A percentile compares a stretch with the other conserved stretches of the same genome.
Evolutionary conservation across 2,329 filamentous ascomycete genomes (phyloP).

Genomic region (Penicillium palitans): DNA sequence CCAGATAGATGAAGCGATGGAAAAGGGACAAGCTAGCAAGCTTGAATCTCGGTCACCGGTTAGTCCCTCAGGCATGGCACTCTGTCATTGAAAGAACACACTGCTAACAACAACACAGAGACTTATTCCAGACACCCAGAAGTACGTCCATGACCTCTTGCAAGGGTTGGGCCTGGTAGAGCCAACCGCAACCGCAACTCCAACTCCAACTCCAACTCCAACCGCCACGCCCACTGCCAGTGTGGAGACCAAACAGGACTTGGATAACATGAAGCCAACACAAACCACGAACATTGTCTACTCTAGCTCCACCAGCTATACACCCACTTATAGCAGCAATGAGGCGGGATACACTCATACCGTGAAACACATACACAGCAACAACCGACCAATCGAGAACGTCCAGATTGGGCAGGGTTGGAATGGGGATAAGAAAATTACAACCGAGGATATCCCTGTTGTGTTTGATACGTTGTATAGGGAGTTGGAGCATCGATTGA

Average conservation of each 20-base stretch:
- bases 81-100: background rate
- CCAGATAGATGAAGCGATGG: background rate
- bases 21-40: background rate
- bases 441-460: conserved; percentile 18
- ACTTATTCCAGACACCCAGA: conserved; percentile 23
- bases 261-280: conserved; percentile 3
- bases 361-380: conserved; percentile 8
- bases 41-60: conserved; percentile 23
- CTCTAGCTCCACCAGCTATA: background rate
- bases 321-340: background rate
- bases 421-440: conserved; percentile 9
- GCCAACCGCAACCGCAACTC: conserved; percentile 5
- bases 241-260: background rate
- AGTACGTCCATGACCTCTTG: conserved; percentile 20
- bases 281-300: conserved; percentile 5
- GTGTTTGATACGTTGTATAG: conserved; percentile 23
- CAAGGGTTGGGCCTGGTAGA: conserved; percentile 18
- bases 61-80: background rate
- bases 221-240: conserved; percentile 5
- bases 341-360: conserved; percentile 15
- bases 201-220: conserved; percentile 12
- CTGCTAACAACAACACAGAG: conserved; percentile 18
- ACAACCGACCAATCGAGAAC: conserved; percentile 16
- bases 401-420: conserved; percentile 19
- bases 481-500: conserved; percentile 21